Evolutionary conservation across 805 yeast species (phyloP).

Genomic region (Cyberlindnera misumaiensis): DNA sequence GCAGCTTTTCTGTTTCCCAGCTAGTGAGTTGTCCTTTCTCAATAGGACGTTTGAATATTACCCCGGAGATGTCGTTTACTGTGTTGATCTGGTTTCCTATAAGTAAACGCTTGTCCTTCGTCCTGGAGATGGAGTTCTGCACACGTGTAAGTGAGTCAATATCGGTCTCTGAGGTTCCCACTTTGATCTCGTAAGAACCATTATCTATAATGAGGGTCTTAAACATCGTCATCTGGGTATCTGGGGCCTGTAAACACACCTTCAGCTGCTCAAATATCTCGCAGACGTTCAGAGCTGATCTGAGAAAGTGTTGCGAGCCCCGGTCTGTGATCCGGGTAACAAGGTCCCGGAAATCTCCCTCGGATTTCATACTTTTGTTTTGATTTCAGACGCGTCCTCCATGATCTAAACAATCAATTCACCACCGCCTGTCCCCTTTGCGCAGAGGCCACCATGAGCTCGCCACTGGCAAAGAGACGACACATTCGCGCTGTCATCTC

Average conservation of each 20-base stretch:
- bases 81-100: constrained; percentile 63
- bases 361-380: constrained; percentile 9
- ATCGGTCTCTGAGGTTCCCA: constrained; percentile 37
- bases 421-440: background rate
- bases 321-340: constrained; percentile 6
- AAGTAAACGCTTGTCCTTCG: constrained; percentile 67
- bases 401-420: background rate
- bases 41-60: constrained; percentile 71
- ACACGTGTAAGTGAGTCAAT: constrained; percentile 40
- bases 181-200: constrained; percentile 79
- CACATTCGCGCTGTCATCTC: constrained; percentile 9
- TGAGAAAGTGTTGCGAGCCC: too few relatives aligned
- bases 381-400: constrained; percentile 9
- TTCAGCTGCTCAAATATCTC: too few relatives aligned
- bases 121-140: constrained; percentile 65
- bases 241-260: too few relatives aligned
- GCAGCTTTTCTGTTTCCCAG: constrained; percentile 83
- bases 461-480: constrained; percentile 22
- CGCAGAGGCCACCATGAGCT: constrained; percentile 15
- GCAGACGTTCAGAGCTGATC: too few relatives aligned
- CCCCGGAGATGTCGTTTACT: constrained; percentile 68
- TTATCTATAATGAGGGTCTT: constrained; percentile 66
- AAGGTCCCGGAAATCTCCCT: background rate
- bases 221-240: constrained; percentile 1
- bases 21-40: constrained; percentile 85